These are phyloP conservation scores for Pseudogymnoascus sp. DNA, from an alignment of 2,329 filamentous ascomycete species.

Conservation along the genomic window DNA sequence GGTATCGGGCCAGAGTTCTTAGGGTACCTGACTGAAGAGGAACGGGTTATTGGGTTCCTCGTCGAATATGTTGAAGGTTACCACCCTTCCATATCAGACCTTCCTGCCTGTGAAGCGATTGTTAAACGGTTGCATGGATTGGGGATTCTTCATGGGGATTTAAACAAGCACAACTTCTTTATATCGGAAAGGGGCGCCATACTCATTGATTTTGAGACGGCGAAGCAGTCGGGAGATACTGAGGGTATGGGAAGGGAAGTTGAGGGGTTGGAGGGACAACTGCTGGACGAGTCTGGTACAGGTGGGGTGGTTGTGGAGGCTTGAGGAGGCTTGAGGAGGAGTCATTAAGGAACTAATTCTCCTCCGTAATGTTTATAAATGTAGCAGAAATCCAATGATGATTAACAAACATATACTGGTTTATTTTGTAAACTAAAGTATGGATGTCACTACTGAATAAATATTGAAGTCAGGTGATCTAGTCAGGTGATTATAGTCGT, in stretches of 20 bases:
- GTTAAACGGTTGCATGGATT: conserved; percentile 28
- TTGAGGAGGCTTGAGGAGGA: neutral
- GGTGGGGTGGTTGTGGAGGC: neutral
- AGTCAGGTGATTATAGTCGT: neutral
- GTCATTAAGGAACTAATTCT: neutral
- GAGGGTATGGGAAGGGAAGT: conserved; percentile 11
- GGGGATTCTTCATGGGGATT: conserved; percentile 30
- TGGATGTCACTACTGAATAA: no score
- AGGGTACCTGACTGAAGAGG: conserved; percentile 27
- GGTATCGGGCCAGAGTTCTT: conserved; percentile 26
- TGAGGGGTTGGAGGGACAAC: conserved; percentile 9
- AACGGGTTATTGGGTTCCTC: conserved; percentile 27
- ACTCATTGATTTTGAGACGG: conserved; percentile 30
- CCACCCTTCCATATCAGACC: conserved; percentile 24
- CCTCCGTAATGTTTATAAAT: neutral
- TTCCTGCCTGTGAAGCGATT: conserved; percentile 21
- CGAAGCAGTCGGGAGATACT: conserved; percentile 8
- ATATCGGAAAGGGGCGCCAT: conserved; percentile 20
- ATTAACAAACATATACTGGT: no score
- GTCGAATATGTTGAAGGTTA: conserved; percentile 24
- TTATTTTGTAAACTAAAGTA: no score
- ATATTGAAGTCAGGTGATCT: no score
- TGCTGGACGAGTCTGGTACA: conserved; percentile 10
- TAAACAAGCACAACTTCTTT: conserved; percentile 33
- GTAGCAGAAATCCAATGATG: neutral